phyloP scores from a whole-genome alignment of 2,329 filamentous ascomycete genomes.

The Emergomyces orientalis region DNA sequence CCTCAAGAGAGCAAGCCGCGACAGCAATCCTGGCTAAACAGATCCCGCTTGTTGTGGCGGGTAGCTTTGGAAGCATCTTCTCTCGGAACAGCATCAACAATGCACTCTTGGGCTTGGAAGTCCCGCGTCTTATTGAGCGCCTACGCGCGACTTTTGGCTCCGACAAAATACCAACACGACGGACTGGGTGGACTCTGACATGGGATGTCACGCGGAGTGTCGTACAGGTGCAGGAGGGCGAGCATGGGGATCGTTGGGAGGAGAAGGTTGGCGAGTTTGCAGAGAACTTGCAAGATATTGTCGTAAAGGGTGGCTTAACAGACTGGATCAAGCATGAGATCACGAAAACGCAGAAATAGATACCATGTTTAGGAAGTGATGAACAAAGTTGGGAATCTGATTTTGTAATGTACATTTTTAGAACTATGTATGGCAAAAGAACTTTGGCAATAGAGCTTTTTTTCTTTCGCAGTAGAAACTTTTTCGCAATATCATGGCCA shows the following conservation, averaged over 20 bases:
- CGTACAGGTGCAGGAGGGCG: slow-evolving; percentile 61
- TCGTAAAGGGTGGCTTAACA: slow-evolving; percentile 66
- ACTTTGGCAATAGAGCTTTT: no score
- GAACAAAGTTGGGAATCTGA: no score
- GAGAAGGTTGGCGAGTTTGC: slow-evolving; percentile 76
- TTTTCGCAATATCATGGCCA: no score
- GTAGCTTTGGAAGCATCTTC: slow-evolving; percentile 80
- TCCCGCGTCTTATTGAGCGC: slow-evolving; percentile 28
- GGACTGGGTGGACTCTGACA: slow-evolving; percentile 72
- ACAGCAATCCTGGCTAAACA: slow-evolving; percentile 74
- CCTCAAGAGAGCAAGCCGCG: slow-evolving; percentile 74
- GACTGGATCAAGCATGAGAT: slow-evolving; percentile 73
- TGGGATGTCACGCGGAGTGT: slow-evolving; percentile 71
- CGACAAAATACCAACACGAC: slow-evolving; percentile 53
- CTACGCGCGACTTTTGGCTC: slow-evolving; percentile 32
- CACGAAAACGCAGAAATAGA: slow-evolving; percentile 3
- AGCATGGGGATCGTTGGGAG: slow-evolving; percentile 57
- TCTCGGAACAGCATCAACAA: slow-evolving; percentile 47
- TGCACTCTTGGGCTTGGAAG: slow-evolving; percentile 31
- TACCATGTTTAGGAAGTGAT: no score
- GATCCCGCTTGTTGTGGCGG: slow-evolving; percentile 70
- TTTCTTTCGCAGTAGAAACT: no score
- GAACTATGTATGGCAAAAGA: no score
- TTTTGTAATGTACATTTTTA: no score
- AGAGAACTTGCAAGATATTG: slow-evolving; percentile 78